These are phyloP conservation scores for Salvia splendens DNA, from an alignment of 257 asterid species.

Conservation along the genomic window DNA sequence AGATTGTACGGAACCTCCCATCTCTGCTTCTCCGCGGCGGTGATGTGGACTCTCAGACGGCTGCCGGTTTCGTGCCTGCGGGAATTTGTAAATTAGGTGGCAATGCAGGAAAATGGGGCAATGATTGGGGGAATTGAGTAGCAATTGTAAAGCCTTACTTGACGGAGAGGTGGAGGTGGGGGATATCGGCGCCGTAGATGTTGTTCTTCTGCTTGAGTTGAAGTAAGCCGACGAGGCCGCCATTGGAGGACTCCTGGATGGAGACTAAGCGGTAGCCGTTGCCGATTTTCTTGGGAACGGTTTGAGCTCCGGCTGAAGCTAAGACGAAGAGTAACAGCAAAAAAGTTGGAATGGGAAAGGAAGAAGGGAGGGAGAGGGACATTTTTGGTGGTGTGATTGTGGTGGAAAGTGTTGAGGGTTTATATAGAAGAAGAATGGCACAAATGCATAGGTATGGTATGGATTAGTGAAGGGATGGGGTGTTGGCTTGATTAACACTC, in stretches of 20 bases:
- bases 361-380: constrained; percentile 19
- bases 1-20: constrained; percentile 96
- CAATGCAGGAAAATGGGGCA: neutral
- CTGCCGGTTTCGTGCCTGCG: constrained; percentile 76
- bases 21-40: constrained; percentile 75
- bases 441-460: constrained; percentile 28
- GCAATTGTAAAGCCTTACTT: constrained; percentile 47
- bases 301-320: constrained; percentile 27
- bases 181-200: constrained; percentile 82
- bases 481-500: constrained; percentile 27
- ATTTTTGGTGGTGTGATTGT: constrained; percentile 21
- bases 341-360: neutral
- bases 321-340: constrained; percentile 29
- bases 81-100: neutral
- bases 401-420: constrained; percentile 15
- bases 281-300: constrained; percentile 57
- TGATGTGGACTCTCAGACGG: constrained; percentile 82
- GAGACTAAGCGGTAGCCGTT: constrained; percentile 79
- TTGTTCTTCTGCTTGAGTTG: constrained; percentile 68
- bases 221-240: constrained; percentile 81
- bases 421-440: constrained; percentile 35
- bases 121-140: neutral
- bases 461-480: constrained; percentile 35
- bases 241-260: constrained; percentile 60
- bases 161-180: constrained; percentile 77